phyloP scores from a whole-genome alignment of 371 early-diverging fungal genomes.

The Zopfochytrium polystomum region DNA sequence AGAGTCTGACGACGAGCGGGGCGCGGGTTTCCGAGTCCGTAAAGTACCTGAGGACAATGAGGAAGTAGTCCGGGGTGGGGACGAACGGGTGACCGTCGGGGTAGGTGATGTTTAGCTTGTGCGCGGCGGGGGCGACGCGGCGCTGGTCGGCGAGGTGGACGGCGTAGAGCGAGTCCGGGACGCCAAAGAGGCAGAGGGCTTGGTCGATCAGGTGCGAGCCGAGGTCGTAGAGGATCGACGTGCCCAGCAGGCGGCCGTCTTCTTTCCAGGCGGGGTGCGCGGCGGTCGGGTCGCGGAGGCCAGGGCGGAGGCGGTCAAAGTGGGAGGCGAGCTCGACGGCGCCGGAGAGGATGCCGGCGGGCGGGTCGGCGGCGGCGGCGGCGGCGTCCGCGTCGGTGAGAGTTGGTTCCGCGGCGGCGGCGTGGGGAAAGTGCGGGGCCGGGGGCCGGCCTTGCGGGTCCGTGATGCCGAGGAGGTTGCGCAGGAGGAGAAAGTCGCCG shows the following conservation, averaged over 20 bases:
- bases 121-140: conserved; percentile 58
- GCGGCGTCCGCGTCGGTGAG: not conserved
- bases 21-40: not conserved
- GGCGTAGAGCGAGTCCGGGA: conserved; percentile 57
- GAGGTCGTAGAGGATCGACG: conserved; percentile 72
- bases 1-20: not conserved
- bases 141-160: conserved; percentile 68
- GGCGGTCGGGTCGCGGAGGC: not conserved
- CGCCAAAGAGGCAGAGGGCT: conserved; percentile 66
- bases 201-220: conserved; percentile 79
- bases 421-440: not conserved
- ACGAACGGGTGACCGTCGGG: conserved; percentile 41
- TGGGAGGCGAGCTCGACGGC: not conserved
- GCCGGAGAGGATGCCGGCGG: not conserved
- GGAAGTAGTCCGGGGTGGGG: not conserved
- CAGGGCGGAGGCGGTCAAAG: not conserved
- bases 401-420: not conserved
- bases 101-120: conserved; percentile 62
- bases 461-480: conserved; percentile 57
- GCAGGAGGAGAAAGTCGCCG: conserved; percentile 74
- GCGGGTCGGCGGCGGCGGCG: not conserved
- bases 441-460: conserved; percentile 58
- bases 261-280: conserved; percentile 66
- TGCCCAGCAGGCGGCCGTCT: conserved; percentile 55
- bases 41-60: not conserved